Conservation (phyloP, 78 protist genomes). For the Cavenderia fasciculata region DNA sequence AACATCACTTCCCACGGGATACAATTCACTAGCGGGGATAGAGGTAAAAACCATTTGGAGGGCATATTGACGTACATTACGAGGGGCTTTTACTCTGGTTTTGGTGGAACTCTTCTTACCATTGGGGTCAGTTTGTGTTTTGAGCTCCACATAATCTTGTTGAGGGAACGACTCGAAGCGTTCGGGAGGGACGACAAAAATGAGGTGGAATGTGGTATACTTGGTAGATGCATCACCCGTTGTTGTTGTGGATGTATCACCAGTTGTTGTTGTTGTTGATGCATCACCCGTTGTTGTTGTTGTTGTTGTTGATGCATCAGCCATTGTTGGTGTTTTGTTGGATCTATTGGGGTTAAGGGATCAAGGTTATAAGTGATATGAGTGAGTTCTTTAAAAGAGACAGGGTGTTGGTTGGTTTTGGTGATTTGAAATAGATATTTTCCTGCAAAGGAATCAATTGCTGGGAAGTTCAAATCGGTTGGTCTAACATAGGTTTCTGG, state of each 20-base stretch:
- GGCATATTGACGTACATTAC: neutral
- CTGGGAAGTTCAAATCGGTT: neutral
- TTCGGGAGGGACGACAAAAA: neutral
- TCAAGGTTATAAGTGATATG: too few species aligned
- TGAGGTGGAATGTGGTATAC: neutral
- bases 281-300: too few species aligned
- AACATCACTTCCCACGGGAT: neutral
- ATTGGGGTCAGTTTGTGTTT: neutral
- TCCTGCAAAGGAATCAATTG: neutral
- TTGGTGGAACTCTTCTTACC: too few species aligned
- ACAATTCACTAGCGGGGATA: neutral
- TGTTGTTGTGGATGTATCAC: too few species aligned
- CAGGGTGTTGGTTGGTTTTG: neutral
- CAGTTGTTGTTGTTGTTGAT: too few species aligned
- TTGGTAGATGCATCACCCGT: too few species aligned
- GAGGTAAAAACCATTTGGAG: neutral
- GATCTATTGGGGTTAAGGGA: neutral
- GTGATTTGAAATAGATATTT: neutral
- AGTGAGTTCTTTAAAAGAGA: neutral
- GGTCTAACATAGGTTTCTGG: neutral
- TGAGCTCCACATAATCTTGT: neutral
- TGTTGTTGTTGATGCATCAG: too few species aligned
- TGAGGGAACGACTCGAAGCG: neutral
- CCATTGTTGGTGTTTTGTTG: too few species aligned
- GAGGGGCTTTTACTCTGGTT: too few species aligned